These are phyloP conservation scores for Articulospora tetracladia DNA, from an alignment of 495 filamentous ascomycete genomes.

Conservation along the genomic window DNA sequence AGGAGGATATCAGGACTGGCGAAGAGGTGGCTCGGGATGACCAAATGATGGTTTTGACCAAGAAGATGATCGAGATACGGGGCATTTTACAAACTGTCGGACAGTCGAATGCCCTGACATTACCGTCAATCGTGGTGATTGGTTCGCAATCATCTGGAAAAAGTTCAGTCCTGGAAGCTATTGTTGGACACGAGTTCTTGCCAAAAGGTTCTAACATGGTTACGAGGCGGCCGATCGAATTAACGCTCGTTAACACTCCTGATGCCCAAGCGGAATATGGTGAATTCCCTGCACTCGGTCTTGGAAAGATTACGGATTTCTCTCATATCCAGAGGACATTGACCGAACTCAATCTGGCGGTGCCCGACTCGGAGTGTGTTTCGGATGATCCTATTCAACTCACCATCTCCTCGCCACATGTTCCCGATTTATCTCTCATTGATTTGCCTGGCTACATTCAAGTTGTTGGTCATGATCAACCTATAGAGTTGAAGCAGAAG, in stretches of 20 bases:
- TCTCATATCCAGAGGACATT: slow-evolving; percentile 87
- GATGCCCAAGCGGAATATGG: slow-evolving; percentile 88
- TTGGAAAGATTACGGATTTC: slow-evolving; percentile 92
- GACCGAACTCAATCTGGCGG: slow-evolving; percentile 91
- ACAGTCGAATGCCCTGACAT: slow-evolving; percentile 78
- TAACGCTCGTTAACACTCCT: slow-evolving; percentile 94
- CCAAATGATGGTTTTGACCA: slow-evolving; percentile 99
- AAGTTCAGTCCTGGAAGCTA: slow-evolving; percentile 94
- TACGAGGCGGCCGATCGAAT: slow-evolving; percentile 90
- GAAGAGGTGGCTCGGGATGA: slow-evolving; percentile 76
- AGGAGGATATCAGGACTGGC: slow-evolving; percentile 60
- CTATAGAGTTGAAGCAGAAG: slow-evolving; percentile 87
- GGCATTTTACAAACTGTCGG: slow-evolving; percentile 87
- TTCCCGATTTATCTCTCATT: slow-evolving; percentile 93
- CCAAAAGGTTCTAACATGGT: slow-evolving; percentile 99
- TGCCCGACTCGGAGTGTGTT: slow-evolving; percentile 85
- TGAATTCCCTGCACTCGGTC: slow-evolving; percentile 89
- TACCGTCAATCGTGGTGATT: slow-evolving; percentile 97
- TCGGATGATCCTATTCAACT: slow-evolving; percentile 96
- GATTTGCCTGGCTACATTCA: slow-evolving; percentile 98
- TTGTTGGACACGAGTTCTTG: slow-evolving; percentile 96
- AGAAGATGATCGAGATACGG: slow-evolving; percentile 99
- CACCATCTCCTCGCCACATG: slow-evolving; percentile 88
- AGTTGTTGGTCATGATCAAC: slow-evolving; percentile 86
- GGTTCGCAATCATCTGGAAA: slow-evolving; percentile 98